phyloP scores from a whole-genome alignment of 257 asterid genomes.

The Rehmannia glutinosa region DNA sequence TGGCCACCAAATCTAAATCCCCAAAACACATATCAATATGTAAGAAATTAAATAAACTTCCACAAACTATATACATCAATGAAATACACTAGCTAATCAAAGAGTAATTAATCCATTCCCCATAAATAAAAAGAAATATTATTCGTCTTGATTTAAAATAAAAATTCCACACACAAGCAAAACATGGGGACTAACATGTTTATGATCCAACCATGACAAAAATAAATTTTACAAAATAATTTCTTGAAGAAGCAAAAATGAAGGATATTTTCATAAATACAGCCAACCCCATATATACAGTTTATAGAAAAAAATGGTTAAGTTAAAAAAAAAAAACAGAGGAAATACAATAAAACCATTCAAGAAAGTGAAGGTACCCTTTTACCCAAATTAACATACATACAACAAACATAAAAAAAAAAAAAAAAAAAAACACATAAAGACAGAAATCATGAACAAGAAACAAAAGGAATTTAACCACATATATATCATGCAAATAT shows the following conservation, averaged over 20 bases:
- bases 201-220: not conserved
- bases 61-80: no score
- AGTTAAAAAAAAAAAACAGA: not conserved
- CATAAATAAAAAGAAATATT: not conserved
- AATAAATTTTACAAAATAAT: not conserved
- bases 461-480: not conserved
- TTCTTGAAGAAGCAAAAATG: not conserved
- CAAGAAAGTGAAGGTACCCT: slow-evolving; percentile 37
- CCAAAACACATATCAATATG: no score
- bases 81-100: no score
- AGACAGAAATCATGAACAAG: not conserved
- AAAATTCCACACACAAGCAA: no score
- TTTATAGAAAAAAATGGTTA: not conserved
- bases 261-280: no score
- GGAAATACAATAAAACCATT: slow-evolving; percentile 19
- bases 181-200: no score
- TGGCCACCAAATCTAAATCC: not conserved
- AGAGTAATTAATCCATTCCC: no score
- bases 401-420: not conserved
- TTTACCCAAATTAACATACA: slow-evolving; percentile 27
- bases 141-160: no score
- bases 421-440: not conserved
- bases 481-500: slow-evolving; percentile 15
- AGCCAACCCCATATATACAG: no score
- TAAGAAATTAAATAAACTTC: no score